Conservation (phyloP, 345 rosid genomes). For the Salix udensis region DNA sequence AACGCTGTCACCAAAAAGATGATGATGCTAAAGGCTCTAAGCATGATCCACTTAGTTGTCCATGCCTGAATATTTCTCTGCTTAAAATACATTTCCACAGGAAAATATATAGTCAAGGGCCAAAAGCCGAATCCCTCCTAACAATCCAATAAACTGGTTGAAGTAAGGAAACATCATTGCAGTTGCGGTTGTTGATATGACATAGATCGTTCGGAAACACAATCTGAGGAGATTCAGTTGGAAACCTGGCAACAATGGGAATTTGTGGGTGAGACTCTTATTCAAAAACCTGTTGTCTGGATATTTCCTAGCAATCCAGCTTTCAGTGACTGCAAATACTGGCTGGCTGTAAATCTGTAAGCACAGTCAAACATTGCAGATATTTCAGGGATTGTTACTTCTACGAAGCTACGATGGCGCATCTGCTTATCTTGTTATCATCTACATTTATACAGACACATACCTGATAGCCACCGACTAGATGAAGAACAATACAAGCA, state of each 20-base stretch:
- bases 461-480: slow-evolving; percentile 41
- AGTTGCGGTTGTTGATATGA: slow-evolving; percentile 42
- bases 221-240: slow-evolving; percentile 33
- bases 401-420: neutral
- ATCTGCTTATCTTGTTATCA: neutral
- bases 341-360: slow-evolving; percentile 56
- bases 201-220: slow-evolving; percentile 50
- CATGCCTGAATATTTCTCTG: slow-evolving; percentile 50
- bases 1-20: slow-evolving; percentile 42
- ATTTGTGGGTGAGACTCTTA: slow-evolving; percentile 26
- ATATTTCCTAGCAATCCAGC: slow-evolving; percentile 36
- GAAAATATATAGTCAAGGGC: slow-evolving; percentile 75
- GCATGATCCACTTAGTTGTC: slow-evolving; percentile 53
- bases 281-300: slow-evolving; percentile 42
- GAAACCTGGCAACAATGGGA: slow-evolving; percentile 32
- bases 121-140: slow-evolving; percentile 75
- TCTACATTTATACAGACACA: neutral
- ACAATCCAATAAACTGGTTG: slow-evolving; percentile 68
- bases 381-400: neutral
- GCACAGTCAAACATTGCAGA: neutral
- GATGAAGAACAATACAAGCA: slow-evolving; percentile 44
- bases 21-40: slow-evolving; percentile 37
- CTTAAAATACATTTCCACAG: slow-evolving; percentile 61
- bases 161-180: slow-evolving; percentile 72
- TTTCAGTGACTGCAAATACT: slow-evolving; percentile 39